Conservation (phyloP, 2,329 filamentous ascomycete genomes). For the Bipolaris sorokiniana region DNA sequence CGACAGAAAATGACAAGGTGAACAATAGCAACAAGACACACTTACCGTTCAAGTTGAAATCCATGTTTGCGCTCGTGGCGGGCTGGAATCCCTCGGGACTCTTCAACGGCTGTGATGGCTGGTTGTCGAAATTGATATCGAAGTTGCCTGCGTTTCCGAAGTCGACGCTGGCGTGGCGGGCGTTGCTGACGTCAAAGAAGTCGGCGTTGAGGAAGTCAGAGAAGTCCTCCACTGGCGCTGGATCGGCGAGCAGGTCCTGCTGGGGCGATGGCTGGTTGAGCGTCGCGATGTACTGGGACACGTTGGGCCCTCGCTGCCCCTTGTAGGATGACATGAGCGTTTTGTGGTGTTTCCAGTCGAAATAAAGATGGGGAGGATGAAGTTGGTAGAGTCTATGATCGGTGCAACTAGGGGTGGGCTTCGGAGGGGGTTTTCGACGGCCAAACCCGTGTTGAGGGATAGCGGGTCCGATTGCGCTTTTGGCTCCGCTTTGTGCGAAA, state of each 20-base stretch:
- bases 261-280: slow-evolving; percentile 71
- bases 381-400: slow-evolving; percentile 21
- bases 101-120: slow-evolving; percentile 23
- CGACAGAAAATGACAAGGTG: slow-evolving; percentile 11
- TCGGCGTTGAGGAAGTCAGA: slow-evolving; percentile 63
- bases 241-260: slow-evolving; percentile 37
- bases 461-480: slow-evolving; percentile 21
- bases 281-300: slow-evolving; percentile 87
- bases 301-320: slow-evolving; percentile 80
- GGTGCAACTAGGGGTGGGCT: slow-evolving; percentile 16
- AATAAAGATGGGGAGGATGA: slow-evolving; percentile 11
- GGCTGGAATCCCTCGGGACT: slow-evolving; percentile 23
- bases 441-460: slow-evolving; percentile 19
- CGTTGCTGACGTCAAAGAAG: slow-evolving; percentile 70
- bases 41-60: slow-evolving; percentile 47
- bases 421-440: slow-evolving; percentile 22
- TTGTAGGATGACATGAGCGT: slow-evolving; percentile 72
- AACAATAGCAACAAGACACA: slow-evolving; percentile 12
- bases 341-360: slow-evolving; percentile 14
- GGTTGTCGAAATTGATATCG: slow-evolving; percentile 37
- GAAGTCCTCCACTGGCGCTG: slow-evolving; percentile 56
- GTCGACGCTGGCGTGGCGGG: slow-evolving; percentile 31
- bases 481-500: slow-evolving; percentile 2
- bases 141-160: slow-evolving; percentile 37
- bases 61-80: slow-evolving; percentile 37